Evolutionary conservation across 2,329 filamentous ascomycete genomes (phyloP), one percentile per base, ranked within the genome.

Genomic region (Colletotrichum lentis): DNA sequence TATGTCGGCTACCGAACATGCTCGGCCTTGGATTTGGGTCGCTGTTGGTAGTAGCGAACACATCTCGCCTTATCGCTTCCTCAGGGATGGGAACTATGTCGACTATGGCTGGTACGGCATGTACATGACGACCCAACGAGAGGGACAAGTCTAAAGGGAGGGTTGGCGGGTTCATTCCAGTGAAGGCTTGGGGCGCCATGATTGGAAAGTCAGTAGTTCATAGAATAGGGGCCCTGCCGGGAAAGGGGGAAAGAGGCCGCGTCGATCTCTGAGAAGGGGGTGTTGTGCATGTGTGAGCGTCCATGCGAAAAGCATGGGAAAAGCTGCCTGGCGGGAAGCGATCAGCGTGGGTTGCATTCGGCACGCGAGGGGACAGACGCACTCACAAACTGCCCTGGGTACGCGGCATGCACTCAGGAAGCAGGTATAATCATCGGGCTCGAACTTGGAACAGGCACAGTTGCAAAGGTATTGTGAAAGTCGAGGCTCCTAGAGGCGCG

Each of bases 271-370:
- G 20, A 49, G 53, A 43, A 63, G 46, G 39, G 37, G 60, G 53
- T 37, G 18, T 57, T 52, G 46, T 39, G 46, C 43, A 47, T 52
- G 46, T 39, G 46, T 24, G 20, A 18, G 39, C 39, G 55, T 50
- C 37, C 37, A 27, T 59, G 55, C 39, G 65, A 55, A 43, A 53
- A 58, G 12, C 31, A 55, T 54, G 49, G 55, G 65, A 24, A 39
- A 39, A 67, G 59, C 37, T 60, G 55, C 61, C 65, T 61, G 61
- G 49, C 55, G 61, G 53, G 58, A n/a, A 37, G 61, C 39, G 65
- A 68, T 68, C 65, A 12, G 55, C 65, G 49, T 54, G 12, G 41
- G 49, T 59, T 59, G 62, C 61, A 43, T 65, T 60, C 65, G 55
- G 54, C 44, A 64, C 61, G 61, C 61, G 61, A 31, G 27, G 54